These are phyloP conservation scores for Penicillium vulpinum DNA, from an alignment of 2,329 filamentous ascomycete species.

Conservation along the genomic window DNA sequence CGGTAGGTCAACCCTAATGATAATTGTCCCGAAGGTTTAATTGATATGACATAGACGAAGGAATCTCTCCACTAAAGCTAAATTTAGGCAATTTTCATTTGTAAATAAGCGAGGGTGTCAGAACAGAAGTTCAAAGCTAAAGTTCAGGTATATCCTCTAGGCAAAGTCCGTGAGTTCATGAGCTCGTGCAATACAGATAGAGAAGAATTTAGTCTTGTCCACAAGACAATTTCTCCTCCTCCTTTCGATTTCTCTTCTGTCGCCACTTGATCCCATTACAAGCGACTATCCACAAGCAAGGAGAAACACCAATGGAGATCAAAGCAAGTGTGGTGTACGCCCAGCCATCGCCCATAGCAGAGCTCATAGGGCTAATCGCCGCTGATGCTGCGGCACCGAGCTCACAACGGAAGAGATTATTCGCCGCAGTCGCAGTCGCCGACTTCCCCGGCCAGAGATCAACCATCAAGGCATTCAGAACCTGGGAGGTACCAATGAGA, in stretches of 20 bases:
- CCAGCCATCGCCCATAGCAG: slow-evolving; percentile 44
- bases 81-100: background rate
- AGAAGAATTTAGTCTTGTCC: background rate
- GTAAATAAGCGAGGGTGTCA: background rate
- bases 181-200: background rate
- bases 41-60: background rate
- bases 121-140: background rate
- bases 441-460: slow-evolving; percentile 42
- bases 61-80: background rate
- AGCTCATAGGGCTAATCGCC: slow-evolving; percentile 40
- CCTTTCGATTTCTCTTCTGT: slow-evolving; percentile 16
- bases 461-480: slow-evolving; percentile 47
- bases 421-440: slow-evolving; percentile 43
- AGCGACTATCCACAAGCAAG: slow-evolving; percentile 30
- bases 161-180: background rate
- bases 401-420: slow-evolving; percentile 43
- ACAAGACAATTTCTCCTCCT: slow-evolving; percentile 5
- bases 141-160: background rate
- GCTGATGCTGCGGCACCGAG: slow-evolving; percentile 43
- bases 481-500: slow-evolving; percentile 39
- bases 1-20: background rate
- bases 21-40: slow-evolving; percentile 3
- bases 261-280: slow-evolving; percentile 32
- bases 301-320: slow-evolving; percentile 23
- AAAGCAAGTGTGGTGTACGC: slow-evolving; percentile 42